Evolutionary conservation across 371 early-diverging fungal genomes (phyloP).

Genomic region (Mortierella sp.): DNA sequence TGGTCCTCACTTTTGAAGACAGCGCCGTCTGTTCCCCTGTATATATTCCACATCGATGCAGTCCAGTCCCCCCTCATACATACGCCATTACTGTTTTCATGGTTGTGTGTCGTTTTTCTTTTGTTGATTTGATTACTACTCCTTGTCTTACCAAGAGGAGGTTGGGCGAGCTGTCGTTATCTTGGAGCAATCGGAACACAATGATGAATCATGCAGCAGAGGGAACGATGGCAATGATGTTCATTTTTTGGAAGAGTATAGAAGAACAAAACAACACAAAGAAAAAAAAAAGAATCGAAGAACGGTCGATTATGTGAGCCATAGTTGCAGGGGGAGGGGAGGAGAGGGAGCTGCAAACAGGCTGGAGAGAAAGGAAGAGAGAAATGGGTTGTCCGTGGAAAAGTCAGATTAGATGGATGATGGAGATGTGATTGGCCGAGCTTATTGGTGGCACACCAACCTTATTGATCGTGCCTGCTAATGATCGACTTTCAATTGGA

Average conservation of each 20-base stretch:
- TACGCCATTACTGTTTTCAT: background rate
- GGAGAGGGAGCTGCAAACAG: background rate
- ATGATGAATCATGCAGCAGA: background rate
- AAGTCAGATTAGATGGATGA: conserved; percentile 48
- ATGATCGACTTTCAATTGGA: background rate
- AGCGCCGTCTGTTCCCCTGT: background rate
- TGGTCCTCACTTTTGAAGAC: background rate
- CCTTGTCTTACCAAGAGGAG: background rate
- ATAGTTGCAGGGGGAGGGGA: background rate
- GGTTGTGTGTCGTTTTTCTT: background rate
- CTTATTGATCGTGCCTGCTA: conserved; percentile 9
- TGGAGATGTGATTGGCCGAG: conserved; percentile 37
- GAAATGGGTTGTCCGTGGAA: conserved; percentile 43
- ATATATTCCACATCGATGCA: background rate
- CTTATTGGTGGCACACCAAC: conserved; percentile 12
- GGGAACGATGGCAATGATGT: background rate
- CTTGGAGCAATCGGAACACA: conserved; percentile 1
- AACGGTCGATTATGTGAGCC: background rate
- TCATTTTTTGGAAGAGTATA: background rate
- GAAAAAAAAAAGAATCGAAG: background rate
- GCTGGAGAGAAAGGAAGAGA: background rate
- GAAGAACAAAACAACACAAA: background rate
- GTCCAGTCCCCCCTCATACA: background rate
- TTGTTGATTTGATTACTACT: background rate
- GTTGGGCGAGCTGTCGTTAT: background rate